These are phyloP conservation scores for Melaleuca alternifolia DNA, from an alignment of 345 rosid species.

Conservation along the genomic window DNA sequence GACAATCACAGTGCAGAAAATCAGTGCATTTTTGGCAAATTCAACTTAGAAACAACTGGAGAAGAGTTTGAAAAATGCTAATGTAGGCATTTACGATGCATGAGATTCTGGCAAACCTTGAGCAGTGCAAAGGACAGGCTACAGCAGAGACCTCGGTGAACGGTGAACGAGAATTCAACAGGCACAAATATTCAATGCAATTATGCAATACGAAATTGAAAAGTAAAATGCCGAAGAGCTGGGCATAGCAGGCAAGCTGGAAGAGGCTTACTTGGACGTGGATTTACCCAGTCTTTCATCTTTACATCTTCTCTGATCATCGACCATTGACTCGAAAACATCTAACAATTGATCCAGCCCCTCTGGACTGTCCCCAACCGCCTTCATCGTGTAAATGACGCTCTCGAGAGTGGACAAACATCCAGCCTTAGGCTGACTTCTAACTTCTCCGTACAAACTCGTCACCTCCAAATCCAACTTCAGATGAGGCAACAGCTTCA, in stretches of 20 bases:
- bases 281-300: conserved; percentile 32
- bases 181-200: neutral
- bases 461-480: conserved; percentile 44
- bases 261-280: neutral
- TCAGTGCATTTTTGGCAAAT: neutral
- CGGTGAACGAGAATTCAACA: neutral
- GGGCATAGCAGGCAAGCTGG: neutral
- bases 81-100: neutral
- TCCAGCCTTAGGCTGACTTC: conserved; percentile 68
- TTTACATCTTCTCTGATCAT: conserved; percentile 62
- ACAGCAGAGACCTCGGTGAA: neutral
- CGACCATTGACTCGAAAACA: conserved; percentile 74
- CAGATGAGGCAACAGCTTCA: conserved; percentile 68
- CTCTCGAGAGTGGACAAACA: conserved; percentile 80
- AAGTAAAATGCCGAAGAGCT: neutral
- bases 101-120: neutral
- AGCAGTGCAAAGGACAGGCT: neutral
- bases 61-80: neutral
- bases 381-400: conserved; percentile 56
- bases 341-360: conserved; percentile 54
- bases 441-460: conserved; percentile 66
- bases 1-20: neutral
- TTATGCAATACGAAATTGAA: neutral
- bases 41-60: neutral
- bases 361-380: conserved; percentile 31